Conservation (phyloP, 208 protist species). For the Novymonas esmeraldas region DNA sequence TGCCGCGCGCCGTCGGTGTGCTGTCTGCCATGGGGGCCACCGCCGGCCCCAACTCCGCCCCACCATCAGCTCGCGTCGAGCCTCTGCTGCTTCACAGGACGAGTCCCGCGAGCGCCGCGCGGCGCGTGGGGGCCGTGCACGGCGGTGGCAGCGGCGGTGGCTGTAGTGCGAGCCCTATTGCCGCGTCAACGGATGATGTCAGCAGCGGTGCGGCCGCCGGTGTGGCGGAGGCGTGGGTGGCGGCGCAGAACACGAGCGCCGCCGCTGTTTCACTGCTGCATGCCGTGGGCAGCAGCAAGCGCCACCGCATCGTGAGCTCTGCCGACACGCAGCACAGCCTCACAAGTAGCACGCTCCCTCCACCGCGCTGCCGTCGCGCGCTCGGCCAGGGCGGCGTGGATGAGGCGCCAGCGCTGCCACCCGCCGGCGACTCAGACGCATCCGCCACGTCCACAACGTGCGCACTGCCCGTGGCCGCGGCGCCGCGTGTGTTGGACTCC, state of each 20-base stretch:
- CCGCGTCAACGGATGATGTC: neutral
- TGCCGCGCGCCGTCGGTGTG: neutral
- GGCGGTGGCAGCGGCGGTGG: no score
- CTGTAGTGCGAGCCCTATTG: no score
- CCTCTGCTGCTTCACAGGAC: neutral
- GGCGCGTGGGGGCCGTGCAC: no score
- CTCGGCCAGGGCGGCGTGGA: neutral
- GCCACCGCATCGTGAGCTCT: conserved; percentile 26
- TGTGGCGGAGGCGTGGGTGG: neutral
- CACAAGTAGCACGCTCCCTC: conserved; percentile 19
- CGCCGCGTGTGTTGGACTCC: neutral
- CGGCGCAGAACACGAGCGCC: neutral
- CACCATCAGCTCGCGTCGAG: neutral
- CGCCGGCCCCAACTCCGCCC: neutral
- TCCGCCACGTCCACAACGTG: neutral
- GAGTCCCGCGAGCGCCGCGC: no score
- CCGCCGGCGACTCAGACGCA: neutral
- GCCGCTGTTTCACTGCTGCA: neutral
- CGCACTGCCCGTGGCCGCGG: neutral
- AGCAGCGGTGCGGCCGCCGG: neutral
- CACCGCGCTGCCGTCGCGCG: conserved; percentile 13
- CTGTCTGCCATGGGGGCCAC: neutral
- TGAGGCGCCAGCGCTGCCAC: neutral
- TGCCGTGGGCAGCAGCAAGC: conserved; percentile 7
- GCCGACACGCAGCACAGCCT: conserved; percentile 31